Evolutionary conservation across 768 basidiomycete genomes (phyloP).

Genomic region (Mrakia frigida): DNA sequence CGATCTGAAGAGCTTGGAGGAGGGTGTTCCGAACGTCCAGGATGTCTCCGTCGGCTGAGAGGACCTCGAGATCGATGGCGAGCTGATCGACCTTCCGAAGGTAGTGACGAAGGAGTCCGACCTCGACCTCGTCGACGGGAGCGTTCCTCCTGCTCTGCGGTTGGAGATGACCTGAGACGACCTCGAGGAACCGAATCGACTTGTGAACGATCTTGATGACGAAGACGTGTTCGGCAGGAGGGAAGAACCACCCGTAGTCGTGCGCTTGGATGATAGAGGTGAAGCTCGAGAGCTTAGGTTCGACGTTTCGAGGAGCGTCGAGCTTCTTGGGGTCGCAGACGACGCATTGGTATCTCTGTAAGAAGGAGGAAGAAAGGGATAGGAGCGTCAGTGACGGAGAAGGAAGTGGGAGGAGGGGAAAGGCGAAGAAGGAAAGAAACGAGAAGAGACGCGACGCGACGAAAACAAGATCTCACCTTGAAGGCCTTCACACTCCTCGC

Average conservation of each 20-base stretch:
- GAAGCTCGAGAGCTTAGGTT: slow-evolving; percentile 29
- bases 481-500: slow-evolving; percentile 31
- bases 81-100: slow-evolving; percentile 37
- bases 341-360: slow-evolving; percentile 25
- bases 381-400: background rate
- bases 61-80: slow-evolving; percentile 16
- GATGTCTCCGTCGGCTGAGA: background rate
- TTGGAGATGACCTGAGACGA: slow-evolving; percentile 28
- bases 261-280: slow-evolving; percentile 31
- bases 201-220: slow-evolving; percentile 32
- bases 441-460: background rate
- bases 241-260: slow-evolving; percentile 37
- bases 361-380: background rate
- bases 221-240: slow-evolving; percentile 36
- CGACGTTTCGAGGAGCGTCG: slow-evolving; percentile 26
- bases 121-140: slow-evolving; percentile 28
- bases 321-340: slow-evolving; percentile 29
- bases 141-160: slow-evolving; percentile 30
- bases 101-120: slow-evolving; percentile 34
- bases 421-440: too few relatives aligned
- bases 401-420: too few relatives aligned
- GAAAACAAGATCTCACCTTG: slow-evolving; percentile 10
- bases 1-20: slow-evolving; percentile 5
- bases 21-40: slow-evolving; percentile 14
- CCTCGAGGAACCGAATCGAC: slow-evolving; percentile 33